phyloP scores from a whole-genome alignment of 352 stramenopile genomes.

The Phytophthora pisi region DNA sequence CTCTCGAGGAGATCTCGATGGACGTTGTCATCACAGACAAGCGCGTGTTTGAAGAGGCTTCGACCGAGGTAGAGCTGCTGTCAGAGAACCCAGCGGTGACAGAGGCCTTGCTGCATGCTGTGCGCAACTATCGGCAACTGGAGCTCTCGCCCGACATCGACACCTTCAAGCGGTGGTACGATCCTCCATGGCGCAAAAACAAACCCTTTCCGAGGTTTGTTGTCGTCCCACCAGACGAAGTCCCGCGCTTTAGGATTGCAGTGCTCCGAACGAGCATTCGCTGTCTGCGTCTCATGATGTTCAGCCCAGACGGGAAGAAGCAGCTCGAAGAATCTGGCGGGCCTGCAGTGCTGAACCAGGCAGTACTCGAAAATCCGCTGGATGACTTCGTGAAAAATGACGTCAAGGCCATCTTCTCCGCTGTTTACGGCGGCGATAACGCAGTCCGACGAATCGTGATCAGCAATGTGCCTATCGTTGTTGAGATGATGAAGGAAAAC shows the following conservation, averaged over 20 bases:
- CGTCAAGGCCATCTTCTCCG: conserved; percentile 75
- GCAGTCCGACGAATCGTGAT: conserved; percentile 69
- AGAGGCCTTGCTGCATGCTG: conserved; percentile 46
- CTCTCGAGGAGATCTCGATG: conserved; percentile 56
- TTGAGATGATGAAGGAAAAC: conserved; percentile 75
- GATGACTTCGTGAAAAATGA: conserved; percentile 79
- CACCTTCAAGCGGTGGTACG: conserved; percentile 59
- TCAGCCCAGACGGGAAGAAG: conserved; percentile 51
- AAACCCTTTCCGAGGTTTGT: conserved; percentile 58
- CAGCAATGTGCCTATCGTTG: conserved; percentile 51
- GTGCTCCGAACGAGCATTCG: conserved; percentile 65
- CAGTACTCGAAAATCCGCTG: conserved; percentile 61
- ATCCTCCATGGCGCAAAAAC: conserved; percentile 56
- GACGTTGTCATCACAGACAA: conserved; percentile 63
- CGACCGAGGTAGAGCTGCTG: conserved; percentile 75
- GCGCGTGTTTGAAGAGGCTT: conserved; percentile 63
- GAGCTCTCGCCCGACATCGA: conserved; percentile 59
- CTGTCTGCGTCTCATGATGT: conserved; percentile 70
- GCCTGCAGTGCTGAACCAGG: conserved; percentile 56
- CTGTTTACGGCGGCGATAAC: conserved; percentile 71
- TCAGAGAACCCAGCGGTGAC: conserved; percentile 61
- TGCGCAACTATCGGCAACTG: conserved; percentile 49
- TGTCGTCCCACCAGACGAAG: conserved; percentile 48
- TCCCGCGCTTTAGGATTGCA: conserved; percentile 55
- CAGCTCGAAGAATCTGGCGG: conserved; percentile 48